Conservation (phyloP, 441 rosid species). For the Erodium moschatum region DNA sequence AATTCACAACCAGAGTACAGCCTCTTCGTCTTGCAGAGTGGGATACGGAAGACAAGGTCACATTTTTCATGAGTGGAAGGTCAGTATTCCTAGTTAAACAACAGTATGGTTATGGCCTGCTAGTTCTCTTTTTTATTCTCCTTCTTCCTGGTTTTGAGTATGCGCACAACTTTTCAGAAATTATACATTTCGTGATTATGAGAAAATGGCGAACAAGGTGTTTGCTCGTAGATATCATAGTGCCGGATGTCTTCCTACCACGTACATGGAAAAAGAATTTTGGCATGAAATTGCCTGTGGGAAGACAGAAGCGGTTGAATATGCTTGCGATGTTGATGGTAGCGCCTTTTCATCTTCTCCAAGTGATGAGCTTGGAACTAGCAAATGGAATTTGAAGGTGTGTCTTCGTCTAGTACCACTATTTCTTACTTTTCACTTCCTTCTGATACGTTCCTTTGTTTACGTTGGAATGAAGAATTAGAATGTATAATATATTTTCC, state of each 20-base stretch:
- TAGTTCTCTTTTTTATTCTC: background rate
- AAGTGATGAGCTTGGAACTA: slow-evolving; percentile 79
- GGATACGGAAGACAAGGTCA: slow-evolving; percentile 85
- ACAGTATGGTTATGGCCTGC: slow-evolving; percentile 9
- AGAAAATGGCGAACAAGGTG: slow-evolving; percentile 97
- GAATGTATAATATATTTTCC: background rate
- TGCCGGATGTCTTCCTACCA: slow-evolving; percentile 76
- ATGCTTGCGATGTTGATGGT: slow-evolving; percentile 99
- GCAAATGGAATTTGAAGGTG: slow-evolving; percentile 99
- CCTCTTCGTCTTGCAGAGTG: slow-evolving; percentile 99
- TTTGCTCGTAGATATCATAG: slow-evolving; percentile 92
- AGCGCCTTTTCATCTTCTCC: slow-evolving; percentile 92
- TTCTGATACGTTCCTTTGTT: slow-evolving; percentile 7
- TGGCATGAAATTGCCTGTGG: slow-evolving; percentile 96
- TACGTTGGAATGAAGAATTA: background rate
- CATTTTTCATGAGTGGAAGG: slow-evolving; percentile 99
- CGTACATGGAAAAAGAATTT: slow-evolving; percentile 96
- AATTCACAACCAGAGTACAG: slow-evolving; percentile 93
- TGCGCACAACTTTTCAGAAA: slow-evolving; percentile 51
- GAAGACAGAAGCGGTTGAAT: slow-evolving; percentile 92
- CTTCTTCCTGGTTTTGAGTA: slow-evolving; percentile 23
- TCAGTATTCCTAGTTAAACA: slow-evolving; percentile 26
- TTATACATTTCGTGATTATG: slow-evolving; percentile 88
- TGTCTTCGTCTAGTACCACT: slow-evolving; percentile 26
- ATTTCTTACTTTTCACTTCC: background rate